phyloP scores from a whole-genome alignment of 306 rosid species.

The Vachellia pachyceras region DNA sequence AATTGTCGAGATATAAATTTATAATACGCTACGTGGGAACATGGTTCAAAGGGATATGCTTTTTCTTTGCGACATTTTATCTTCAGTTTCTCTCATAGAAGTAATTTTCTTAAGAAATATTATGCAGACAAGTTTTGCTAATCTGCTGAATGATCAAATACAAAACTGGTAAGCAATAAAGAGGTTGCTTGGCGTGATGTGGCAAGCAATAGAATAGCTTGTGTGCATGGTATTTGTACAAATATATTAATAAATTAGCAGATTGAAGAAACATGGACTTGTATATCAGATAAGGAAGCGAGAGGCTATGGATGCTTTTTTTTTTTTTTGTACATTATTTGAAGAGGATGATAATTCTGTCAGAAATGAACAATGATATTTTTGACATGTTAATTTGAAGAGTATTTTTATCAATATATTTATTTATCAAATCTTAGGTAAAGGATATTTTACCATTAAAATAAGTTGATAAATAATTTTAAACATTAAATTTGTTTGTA shows the following conservation, averaged over 20 bases:
- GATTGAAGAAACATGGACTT: background rate
- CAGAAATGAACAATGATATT: too few relatives aligned
- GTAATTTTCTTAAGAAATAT: background rate
- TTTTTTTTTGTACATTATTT: too few relatives aligned
- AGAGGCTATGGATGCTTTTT: background rate
- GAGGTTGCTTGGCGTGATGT: slow-evolving; percentile 2
- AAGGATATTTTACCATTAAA: too few relatives aligned
- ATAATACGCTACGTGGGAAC: background rate
- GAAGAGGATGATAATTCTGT: too few relatives aligned
- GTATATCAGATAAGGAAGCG: background rate
- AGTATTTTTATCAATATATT: too few relatives aligned
- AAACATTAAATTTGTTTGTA: too few relatives aligned
- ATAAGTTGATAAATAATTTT: too few relatives aligned
- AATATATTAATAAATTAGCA: background rate
- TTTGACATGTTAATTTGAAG: too few relatives aligned
- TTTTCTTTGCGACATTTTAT: too few relatives aligned
- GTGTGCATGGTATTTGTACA: background rate
- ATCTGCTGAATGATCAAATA: background rate
- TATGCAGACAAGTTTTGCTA: background rate
- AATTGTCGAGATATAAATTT: background rate
- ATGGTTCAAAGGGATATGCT: background rate
- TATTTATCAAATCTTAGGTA: too few relatives aligned
- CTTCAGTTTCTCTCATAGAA: background rate
- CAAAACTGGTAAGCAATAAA: background rate
- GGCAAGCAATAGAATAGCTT: slow-evolving; percentile 10